Evolutionary conservation across 1,139 yeast genomes (phyloP).

Genomic region (Geotrichum aggregatum): DNA sequence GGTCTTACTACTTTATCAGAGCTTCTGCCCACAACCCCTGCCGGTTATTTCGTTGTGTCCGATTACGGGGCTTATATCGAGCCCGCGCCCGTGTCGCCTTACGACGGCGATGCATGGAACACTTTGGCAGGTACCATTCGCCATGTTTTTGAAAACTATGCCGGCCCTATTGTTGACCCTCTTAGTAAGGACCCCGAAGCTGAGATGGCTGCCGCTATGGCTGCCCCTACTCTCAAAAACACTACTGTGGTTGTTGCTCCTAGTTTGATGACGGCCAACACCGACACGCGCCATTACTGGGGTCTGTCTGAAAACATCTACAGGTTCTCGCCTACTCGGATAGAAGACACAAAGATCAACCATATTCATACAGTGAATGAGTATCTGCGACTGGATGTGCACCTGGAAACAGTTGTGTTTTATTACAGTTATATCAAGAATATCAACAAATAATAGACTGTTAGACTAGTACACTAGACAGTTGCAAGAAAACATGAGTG

Average conservation of each 20-base stretch:
- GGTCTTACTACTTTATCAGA: conserved; percentile 16
- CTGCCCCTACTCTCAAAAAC: conserved; percentile 4
- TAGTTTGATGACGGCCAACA: conserved; percentile 69
- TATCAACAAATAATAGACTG: conserved; percentile 2
- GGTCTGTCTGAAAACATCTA: conserved; percentile 64
- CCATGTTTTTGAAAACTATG: conserved; percentile 17
- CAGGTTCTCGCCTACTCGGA: conserved; percentile 51
- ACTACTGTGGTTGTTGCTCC: conserved; percentile 53
- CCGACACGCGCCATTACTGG: conserved; percentile 83
- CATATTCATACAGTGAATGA: conserved; percentile 59
- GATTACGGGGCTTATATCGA: conserved; percentile 39
- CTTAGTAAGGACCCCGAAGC: conserved; percentile 21
- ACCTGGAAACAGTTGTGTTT: conserved; percentile 56
- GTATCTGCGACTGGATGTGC: conserved; percentile 48
- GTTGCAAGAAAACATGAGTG: too few species aligned
- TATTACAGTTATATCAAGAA: conserved; percentile 48
- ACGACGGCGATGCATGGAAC: conserved; percentile 49
- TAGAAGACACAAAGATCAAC: conserved; percentile 17
- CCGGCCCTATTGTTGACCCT: conserved; percentile 29
- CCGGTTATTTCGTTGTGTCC: conserved; percentile 36
- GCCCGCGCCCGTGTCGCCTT: conserved; percentile 59
- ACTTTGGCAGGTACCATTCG: conserved; percentile 51
- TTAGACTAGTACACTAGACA: too few species aligned
- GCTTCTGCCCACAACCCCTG: conserved; percentile 12
- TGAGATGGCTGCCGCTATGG: not conserved